Percentiles rank a stretch among this genome's conserved stretches.
Conservation (phyloP, 441 rosid genomes). For the Eugenia klotzschiana region DNA sequence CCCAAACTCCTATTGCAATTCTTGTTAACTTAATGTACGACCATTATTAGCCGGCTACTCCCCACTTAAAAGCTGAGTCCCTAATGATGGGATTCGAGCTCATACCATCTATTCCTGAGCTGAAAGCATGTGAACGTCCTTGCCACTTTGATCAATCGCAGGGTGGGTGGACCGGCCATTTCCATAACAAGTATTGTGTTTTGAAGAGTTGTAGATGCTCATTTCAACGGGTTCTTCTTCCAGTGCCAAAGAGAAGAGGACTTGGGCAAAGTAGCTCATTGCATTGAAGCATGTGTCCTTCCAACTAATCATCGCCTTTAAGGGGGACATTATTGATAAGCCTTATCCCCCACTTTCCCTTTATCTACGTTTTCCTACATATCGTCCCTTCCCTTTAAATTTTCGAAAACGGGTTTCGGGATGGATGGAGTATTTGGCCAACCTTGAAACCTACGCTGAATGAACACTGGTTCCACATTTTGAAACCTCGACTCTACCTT, state of each 20-base stretch:
- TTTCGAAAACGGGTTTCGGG: background rate
- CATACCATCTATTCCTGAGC: background rate
- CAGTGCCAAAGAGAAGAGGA: background rate
- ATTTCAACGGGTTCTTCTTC: background rate
- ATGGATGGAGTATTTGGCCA: background rate
- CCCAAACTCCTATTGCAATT: background rate
- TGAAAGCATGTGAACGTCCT: background rate
- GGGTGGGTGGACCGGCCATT: background rate
- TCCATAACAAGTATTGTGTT: background rate
- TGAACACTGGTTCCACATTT: background rate
- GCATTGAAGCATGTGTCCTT: background rate
- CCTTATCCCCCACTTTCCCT: background rate
- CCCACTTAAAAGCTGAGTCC: background rate
- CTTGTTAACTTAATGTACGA: background rate
- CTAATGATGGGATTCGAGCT: background rate
- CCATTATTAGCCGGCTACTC: background rate
- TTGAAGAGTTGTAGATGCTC: background rate
- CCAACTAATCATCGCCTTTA: background rate
- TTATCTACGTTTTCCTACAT: background rate
- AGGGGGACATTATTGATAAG: background rate
- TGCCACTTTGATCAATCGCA: background rate
- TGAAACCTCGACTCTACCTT: background rate
- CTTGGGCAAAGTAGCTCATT: background rate
- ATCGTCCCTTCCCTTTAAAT: background rate
- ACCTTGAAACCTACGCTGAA: background rate